Evolutionary conservation across 2,329 filamentous ascomycete species (phyloP).

Genomic region (Metarhizium rileyi): DNA sequence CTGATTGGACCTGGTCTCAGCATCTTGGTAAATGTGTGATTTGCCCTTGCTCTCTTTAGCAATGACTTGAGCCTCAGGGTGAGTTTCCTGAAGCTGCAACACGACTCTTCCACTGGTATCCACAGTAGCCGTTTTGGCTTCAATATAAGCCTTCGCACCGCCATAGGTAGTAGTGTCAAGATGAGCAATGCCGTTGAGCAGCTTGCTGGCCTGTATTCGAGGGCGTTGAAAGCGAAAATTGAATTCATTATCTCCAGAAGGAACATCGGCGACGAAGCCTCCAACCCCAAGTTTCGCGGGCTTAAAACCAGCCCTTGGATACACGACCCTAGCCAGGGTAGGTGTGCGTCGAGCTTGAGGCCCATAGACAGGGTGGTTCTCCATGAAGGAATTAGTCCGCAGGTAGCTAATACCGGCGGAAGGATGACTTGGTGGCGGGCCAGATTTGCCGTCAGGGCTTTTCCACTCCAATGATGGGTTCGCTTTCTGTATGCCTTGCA

Average conservation of each 20-base stretch:
- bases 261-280: slow-evolving; percentile 40
- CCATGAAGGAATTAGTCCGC: slow-evolving; percentile 42
- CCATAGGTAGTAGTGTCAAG: slow-evolving; percentile 39
- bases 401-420: slow-evolving; percentile 55
- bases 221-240: slow-evolving; percentile 19
- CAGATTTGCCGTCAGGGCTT: slow-evolving; percentile 39
- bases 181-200: slow-evolving; percentile 25
- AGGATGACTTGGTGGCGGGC: slow-evolving; percentile 52
- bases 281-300: slow-evolving; percentile 41
- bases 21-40: slow-evolving; percentile 21
- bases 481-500: slow-evolving; percentile 7
- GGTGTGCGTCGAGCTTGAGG: slow-evolving; percentile 42
- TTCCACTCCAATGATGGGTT: slow-evolving; percentile 17
- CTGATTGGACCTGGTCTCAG: slow-evolving; percentile 12
- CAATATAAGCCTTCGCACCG: slow-evolving; percentile 45
- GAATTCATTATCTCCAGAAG: slow-evolving; percentile 32
- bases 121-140: slow-evolving; percentile 32
- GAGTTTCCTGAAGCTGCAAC: slow-evolving; percentile 31
- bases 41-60: slow-evolving; percentile 35
- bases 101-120: slow-evolving; percentile 41
- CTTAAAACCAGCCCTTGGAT: slow-evolving; percentile 26
- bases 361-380: slow-evolving; percentile 53
- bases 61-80: slow-evolving; percentile 30
- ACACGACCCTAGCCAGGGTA: slow-evolving; percentile 40
- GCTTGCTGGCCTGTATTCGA: slow-evolving; percentile 12